Evolutionary conservation across 2,329 filamentous ascomycete species (phyloP), one percentile per base, ranked within the genome.

Genomic region (Onygena corvina): DNA sequence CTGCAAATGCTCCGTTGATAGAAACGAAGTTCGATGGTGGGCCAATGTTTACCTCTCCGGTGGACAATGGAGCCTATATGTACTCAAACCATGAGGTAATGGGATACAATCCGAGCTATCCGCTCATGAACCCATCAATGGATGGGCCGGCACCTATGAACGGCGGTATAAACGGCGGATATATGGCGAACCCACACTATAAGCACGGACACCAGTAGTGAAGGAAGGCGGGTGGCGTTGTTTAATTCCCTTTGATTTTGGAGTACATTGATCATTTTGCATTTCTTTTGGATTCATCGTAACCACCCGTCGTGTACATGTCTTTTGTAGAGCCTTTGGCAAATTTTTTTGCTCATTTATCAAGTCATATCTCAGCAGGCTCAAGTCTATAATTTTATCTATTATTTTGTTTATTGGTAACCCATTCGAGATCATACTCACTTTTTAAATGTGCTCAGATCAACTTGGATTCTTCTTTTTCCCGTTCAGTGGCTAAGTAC

Each of bases 21-120:
- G 21, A 47, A 14, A 34, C 46, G 5, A 47, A 27, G 30, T 47
- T 36, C 16, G 30, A 47, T 3, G 46, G 33, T 9, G 30, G 36
- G 14, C 46, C 11, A 33, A 18, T 47, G 2, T 47, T 35, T 16
- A 31, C 46, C 20, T 47, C 46, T 23, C 46, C 46, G 18, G 33
- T 47, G 3, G 46, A 47, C 36, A 47, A 47, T 21, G 33, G 25
- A 20, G 9, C 25, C 25, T 46, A 31, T 9, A 46, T 46, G 27
- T 46, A 46, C 20, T 14, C 42, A 6, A 25, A 14, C 23, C 25
- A 30, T 18, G 27, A 20, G 27, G 6, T 11, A 2, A 31, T 46
- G 14, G 30, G 25, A 20, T 46, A 46, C 18, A 23, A 11, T 27
- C 20, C 25, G 30, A 29, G 23, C 7, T 46, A 46, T 14, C 27